Conservation (phyloP, 768 basidiomycete genomes). For the Lentinula sp. region DNA sequence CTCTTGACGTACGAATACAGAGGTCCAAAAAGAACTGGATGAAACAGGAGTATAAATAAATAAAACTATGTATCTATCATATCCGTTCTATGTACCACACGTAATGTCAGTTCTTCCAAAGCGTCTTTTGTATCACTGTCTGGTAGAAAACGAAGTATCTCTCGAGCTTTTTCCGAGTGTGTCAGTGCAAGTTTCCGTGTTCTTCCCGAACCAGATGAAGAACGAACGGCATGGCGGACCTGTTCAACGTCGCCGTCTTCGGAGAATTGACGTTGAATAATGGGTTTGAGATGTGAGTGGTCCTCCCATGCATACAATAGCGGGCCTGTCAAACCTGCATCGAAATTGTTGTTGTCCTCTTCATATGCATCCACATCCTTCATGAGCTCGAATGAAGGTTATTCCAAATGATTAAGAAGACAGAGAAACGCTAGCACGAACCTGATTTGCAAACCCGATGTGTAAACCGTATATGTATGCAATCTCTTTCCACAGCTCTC, state of each 20-base stretch:
- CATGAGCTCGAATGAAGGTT: conserved; percentile 50
- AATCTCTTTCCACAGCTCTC: conserved; percentile 67
- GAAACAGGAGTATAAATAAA: not conserved
- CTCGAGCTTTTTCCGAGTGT: conserved; percentile 74
- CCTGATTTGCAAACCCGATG: conserved; percentile 62
- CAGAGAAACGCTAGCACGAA: conserved; percentile 2
- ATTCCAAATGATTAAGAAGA: not conserved
- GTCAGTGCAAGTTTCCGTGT: conserved; percentile 70
- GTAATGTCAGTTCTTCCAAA: conserved; percentile 65
- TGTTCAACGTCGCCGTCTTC: conserved; percentile 74
- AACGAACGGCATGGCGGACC: conserved; percentile 55
- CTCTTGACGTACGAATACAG: not conserved
- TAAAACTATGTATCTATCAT: conserved; percentile 28
- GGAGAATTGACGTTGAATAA: conserved; percentile 77
- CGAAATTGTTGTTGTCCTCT: conserved; percentile 48
- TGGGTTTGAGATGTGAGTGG: conserved; percentile 63
- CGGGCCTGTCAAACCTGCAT: conserved; percentile 73
- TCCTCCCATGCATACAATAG: conserved; percentile 85
- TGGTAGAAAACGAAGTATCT: conserved; percentile 64
- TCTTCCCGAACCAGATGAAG: conserved; percentile 70
- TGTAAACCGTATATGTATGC: conserved; percentile 76
- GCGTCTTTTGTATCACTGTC: conserved; percentile 76
- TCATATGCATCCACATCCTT: conserved; percentile 82
- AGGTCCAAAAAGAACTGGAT: not conserved
- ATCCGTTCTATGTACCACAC: conserved; percentile 50